Evolutionary conservation across 2,329 filamentous ascomycete species (phyloP).

Genomic region (Paecilomyces fulvus): DNA sequence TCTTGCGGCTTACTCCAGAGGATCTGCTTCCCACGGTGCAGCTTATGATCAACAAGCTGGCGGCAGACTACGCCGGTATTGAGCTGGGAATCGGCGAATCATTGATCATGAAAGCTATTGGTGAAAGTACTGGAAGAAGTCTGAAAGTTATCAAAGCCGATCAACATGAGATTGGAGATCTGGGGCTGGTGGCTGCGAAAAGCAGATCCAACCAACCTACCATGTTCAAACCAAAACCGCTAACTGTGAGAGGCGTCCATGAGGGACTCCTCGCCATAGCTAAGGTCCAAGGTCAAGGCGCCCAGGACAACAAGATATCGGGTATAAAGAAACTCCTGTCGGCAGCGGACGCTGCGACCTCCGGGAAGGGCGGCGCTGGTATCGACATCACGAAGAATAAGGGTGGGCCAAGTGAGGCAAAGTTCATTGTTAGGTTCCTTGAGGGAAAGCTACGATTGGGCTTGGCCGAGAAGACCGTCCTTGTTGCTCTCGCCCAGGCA

Average conservation of each 20-base stretch:
- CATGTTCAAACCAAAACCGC: constrained; percentile 93
- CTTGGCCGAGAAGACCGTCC: constrained; percentile 82
- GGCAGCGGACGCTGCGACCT: constrained; percentile 65
- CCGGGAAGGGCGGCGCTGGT: constrained; percentile 55
- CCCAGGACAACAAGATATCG: constrained; percentile 84
- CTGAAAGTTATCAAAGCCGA: constrained; percentile 86
- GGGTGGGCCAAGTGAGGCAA: constrained; percentile 88
- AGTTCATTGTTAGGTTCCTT: constrained; percentile 84
- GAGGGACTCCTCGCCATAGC: constrained; percentile 83
- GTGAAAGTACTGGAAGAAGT: constrained; percentile 83
- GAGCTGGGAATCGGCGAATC: constrained; percentile 98
- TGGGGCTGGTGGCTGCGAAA: constrained; percentile 90
- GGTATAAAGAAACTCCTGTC: constrained; percentile 96
- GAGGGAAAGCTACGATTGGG: constrained; percentile 91
- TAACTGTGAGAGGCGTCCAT: constrained; percentile 81
- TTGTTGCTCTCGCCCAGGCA: constrained; percentile 83
- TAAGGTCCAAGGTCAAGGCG: constrained; percentile 74
- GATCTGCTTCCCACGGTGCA: constrained; percentile 83
- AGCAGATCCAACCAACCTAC: constrained; percentile 91
- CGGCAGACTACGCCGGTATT: constrained; percentile 91
- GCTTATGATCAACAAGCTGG: constrained; percentile 96
- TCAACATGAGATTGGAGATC: constrained; percentile 91
- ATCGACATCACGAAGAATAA: constrained; percentile 87
- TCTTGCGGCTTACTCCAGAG: constrained; percentile 79
- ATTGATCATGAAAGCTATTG: constrained; percentile 96